Evolutionary conservation across 352 stramenopile species (phyloP), one percentile per base, ranked within the genome.

Genomic region (Ochromonadaceae sp.): DNA sequence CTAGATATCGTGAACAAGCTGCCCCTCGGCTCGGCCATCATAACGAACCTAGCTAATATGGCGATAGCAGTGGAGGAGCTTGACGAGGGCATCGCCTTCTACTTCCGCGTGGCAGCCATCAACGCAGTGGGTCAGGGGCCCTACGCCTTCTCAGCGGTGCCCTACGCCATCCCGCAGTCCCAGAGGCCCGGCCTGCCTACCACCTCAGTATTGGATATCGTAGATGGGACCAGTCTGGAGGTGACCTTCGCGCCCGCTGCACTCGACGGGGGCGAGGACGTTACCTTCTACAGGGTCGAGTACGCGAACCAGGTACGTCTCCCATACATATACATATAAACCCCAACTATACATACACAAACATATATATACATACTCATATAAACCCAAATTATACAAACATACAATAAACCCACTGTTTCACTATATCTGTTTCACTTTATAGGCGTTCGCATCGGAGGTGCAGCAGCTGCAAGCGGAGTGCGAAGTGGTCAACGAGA

Each of bases 1-100:
- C 82, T 88, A 56, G 84, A 86, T 56, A 73, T 61, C 20, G 76
- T 67, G 47, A 95, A 86, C 47, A 78, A 77, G 20, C 50, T 92
- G 10, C 86, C 83, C 26, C 84, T 92, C 55, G 87, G 87, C 36
- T 90, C 82, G 17, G 71, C 78, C 4, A 70, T 92, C 2, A 50
- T 96, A 17, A 90, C 84, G 0, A 85, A 96, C 61, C 62, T 93
- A 26, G 85, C 78, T 42, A 74, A 87, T 47, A 70, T 94, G n/a
- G 73, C 76, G 0, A 70, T 88, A 47, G 82, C 76, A 0, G 82
- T 92, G 3, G 74, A 78, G 31, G 75, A 84, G 12, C 75, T 97
- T 0, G 84, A 95, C 40, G 81, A 95, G 53, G 92, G 92, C 32
- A 84, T 97, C 4, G 77, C 85, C 10, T 97, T 95, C 65, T 97